Evolutionary conservation across 2,329 filamentous ascomycete species (phyloP).

Genomic region (Colletotrichum navitas): DNA sequence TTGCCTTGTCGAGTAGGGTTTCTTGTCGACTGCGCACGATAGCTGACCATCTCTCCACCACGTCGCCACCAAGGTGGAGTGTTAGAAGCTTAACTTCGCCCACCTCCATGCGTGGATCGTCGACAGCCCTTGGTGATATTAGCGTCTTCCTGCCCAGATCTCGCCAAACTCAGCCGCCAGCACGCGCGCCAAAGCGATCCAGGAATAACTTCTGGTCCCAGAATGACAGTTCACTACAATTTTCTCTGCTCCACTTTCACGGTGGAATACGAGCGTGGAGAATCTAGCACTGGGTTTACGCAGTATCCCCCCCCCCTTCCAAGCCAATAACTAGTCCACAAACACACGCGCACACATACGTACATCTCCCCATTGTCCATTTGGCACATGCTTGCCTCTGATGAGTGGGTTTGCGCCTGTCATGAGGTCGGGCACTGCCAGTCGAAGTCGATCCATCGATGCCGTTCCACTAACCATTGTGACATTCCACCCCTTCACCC

Average conservation of each 20-base stretch:
- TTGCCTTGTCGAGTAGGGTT: background rate
- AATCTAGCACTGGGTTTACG: background rate
- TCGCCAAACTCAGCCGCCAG: conserved; percentile 8
- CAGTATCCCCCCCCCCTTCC: background rate
- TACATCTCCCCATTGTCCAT: conserved; percentile 1
- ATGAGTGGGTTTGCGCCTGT: background rate
- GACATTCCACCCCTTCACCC: background rate
- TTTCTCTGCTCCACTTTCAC: conserved; percentile 14
- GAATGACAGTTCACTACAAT: conserved; percentile 6
- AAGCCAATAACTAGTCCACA: conserved; percentile 1
- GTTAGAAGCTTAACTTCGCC: conserved; percentile 40
- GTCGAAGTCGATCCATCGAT: conserved; percentile 1
- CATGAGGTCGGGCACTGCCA: background rate
- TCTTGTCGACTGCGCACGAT: background rate
- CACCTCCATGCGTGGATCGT: conserved; percentile 35
- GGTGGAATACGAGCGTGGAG: conserved; percentile 38
- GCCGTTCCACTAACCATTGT: background rate
- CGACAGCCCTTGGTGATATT: conserved; percentile 4
- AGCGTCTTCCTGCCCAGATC: background rate
- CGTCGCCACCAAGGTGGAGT: conserved; percentile 13
- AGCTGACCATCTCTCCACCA: conserved; percentile 27
- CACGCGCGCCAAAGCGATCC: conserved; percentile 20
- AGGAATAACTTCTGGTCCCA: conserved; percentile 31
- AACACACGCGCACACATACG: background rate
- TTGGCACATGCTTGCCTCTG: conserved; percentile 31